A percentile compares a stretch with the other conserved stretches of the same genome.
Evolutionary conservation across 2,329 filamentous ascomycete species (phyloP).

Genomic region (Leptographium lundbergii): DNA sequence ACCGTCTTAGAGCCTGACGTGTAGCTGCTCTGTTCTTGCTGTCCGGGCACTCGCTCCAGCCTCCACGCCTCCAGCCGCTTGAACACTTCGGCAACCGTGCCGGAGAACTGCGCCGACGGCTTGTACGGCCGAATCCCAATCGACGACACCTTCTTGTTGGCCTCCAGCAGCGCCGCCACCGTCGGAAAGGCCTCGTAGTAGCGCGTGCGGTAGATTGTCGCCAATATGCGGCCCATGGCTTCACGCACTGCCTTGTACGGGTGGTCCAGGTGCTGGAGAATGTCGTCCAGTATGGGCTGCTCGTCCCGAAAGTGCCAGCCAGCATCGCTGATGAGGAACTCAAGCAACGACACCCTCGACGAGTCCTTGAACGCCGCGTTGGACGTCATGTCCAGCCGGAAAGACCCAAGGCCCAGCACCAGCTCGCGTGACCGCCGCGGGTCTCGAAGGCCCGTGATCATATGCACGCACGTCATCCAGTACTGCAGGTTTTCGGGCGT

Average conservation of each 20-base stretch:
- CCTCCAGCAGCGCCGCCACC: slow-evolving; percentile 60
- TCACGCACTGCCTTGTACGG: slow-evolving; percentile 97
- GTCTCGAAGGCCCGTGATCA: slow-evolving; percentile 79
- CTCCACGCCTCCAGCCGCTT: slow-evolving; percentile 76
- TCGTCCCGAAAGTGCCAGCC: slow-evolving; percentile 96
- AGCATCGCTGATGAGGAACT: slow-evolving; percentile 73
- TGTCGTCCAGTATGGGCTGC: slow-evolving; percentile 77
- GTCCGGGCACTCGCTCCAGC: slow-evolving; percentile 67
- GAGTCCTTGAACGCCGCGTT: slow-evolving; percentile 99
- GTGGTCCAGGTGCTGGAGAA: slow-evolving; percentile 84
- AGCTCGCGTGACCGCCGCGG: slow-evolving; percentile 79
- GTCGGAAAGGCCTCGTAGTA: slow-evolving; percentile 91
- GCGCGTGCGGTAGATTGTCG: slow-evolving; percentile 76
- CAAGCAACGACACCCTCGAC: slow-evolving; percentile 83
- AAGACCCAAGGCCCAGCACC: slow-evolving; percentile 67
- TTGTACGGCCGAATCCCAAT: slow-evolving; percentile 77
- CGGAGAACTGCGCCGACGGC: slow-evolving; percentile 60
- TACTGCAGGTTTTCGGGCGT: slow-evolving; percentile 92
- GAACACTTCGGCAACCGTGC: slow-evolving; percentile 65
- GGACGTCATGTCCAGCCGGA: slow-evolving; percentile 84
- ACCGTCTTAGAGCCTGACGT: slow-evolving; percentile 95
- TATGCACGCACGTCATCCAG: slow-evolving; percentile 88
- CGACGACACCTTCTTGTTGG: slow-evolving; percentile 68
- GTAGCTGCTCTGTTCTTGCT: slow-evolving; percentile 88
- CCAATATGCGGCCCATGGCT: slow-evolving; percentile 80